Conservation (phyloP, 192 early-diverging fungal species). For the Umbelopsis isabellina region DNA sequence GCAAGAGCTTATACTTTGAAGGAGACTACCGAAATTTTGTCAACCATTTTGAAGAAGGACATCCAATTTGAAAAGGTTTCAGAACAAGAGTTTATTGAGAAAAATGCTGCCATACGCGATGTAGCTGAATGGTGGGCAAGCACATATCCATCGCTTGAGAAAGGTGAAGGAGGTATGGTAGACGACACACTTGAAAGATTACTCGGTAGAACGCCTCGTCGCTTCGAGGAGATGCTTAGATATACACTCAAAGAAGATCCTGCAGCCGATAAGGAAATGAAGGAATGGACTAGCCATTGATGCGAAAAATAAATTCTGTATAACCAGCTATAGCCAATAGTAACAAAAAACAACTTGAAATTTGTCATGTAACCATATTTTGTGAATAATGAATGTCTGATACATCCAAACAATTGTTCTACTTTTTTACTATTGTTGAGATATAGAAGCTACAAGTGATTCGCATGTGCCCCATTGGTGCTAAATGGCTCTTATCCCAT, state of each 20-base stretch:
- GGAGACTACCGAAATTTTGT: conserved; percentile 1
- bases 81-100: not conserved
- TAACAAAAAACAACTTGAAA: no score
- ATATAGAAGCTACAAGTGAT: no score
- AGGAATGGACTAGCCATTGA: not conserved
- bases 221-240: not conserved
- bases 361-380: no score
- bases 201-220: conserved; percentile 1
- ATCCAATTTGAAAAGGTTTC: not conserved
- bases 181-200: conserved; percentile 9
- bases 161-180: not conserved
- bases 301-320: no score
- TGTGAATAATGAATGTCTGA: no score
- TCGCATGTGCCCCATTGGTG: no score
- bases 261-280: not conserved
- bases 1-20: not conserved
- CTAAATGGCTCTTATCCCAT: no score
- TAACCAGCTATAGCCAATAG: no score
- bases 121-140: conserved; percentile 9
- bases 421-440: no score
- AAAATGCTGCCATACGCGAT: not conserved
- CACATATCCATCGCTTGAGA: not conserved
- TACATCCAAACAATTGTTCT: no score
- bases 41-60: not conserved
- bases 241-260: not conserved